A percentile compares a stretch with the other conserved stretches of the same genome.
These are phyloP conservation scores for Debaryomyces robertsiae DNA, from an alignment of 1,139 yeast genomes.

Conservation along the genomic window DNA sequence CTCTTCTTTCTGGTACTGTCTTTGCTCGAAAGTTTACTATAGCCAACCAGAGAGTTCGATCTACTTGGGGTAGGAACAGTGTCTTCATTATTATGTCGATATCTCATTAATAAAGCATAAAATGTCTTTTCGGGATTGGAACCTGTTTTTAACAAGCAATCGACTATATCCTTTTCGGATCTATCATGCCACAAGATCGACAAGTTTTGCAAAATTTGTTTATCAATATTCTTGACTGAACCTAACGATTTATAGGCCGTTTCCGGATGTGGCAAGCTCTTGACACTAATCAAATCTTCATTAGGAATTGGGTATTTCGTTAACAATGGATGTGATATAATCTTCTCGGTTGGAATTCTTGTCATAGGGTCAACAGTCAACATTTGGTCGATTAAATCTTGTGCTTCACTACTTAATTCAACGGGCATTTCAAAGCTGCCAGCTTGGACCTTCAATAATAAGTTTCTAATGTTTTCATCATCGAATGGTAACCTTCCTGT, in stretches of 20 bases:
- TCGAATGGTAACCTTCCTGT: conserved; percentile 84
- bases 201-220: conserved; percentile 65
- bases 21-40: conserved; percentile 23
- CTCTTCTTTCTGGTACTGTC: conserved; percentile 46
- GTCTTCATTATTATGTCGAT: conserved; percentile 51
- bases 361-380: conserved; percentile 76
- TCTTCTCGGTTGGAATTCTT: conserved; percentile 76
- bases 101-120: conserved; percentile 63
- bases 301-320: conserved; percentile 59
- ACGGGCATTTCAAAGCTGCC: conserved; percentile 75
- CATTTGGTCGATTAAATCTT: conserved; percentile 70
- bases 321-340: conserved; percentile 75
- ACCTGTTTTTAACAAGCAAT: conserved; percentile 56
- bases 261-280: conserved; percentile 64
- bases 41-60: conserved; percentile 18
- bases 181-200: conserved; percentile 77
- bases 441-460: conserved; percentile 71
- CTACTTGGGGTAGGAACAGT: conserved; percentile 21
- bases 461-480: conserved; percentile 73
- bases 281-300: conserved; percentile 52
- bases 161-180: conserved; percentile 56
- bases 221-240: conserved; percentile 54
- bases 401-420: conserved; percentile 65
- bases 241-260: conserved; percentile 56
- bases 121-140: conserved; percentile 75